Conservation (phyloP, 495 filamentous ascomycete species). For the Aspergillus homomorphus region DNA sequence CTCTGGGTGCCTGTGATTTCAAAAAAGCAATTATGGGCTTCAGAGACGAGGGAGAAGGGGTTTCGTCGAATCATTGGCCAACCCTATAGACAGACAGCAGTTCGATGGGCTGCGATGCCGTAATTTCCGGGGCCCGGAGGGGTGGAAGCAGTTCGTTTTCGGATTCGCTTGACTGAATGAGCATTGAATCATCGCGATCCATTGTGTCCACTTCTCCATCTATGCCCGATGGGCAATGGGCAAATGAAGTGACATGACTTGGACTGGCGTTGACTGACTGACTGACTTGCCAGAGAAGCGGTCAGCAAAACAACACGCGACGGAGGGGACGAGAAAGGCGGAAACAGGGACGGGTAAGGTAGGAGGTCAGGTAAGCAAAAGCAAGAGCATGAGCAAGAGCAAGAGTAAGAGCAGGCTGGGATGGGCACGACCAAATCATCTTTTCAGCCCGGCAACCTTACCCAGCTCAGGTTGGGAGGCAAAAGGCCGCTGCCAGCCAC, state of each 20-base stretch:
- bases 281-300: background rate
- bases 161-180: too few species aligned
- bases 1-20: background rate
- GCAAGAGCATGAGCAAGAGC: too few species aligned
- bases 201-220: background rate
- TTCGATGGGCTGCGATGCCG: background rate
- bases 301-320: background rate
- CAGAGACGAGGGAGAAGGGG: background rate
- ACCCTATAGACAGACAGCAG: too few species aligned
- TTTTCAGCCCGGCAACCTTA: background rate
- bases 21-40: background rate
- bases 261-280: background rate
- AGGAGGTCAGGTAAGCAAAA: background rate
- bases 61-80: background rate
- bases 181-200: background rate
- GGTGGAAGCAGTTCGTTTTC: too few species aligned
- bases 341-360: background rate
- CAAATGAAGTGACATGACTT: background rate
- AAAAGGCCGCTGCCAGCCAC: too few species aligned
- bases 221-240: background rate
- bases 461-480: background rate
- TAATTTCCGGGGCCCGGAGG: background rate
- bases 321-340: too few species aligned
- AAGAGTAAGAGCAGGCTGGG: too few species aligned
- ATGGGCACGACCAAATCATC: background rate